Percentiles rank a stretch among this genome's conserved stretches.
Evolutionary conservation across 2,329 filamentous ascomycete species (phyloP).

Genomic region (Penicillium freii): DNA sequence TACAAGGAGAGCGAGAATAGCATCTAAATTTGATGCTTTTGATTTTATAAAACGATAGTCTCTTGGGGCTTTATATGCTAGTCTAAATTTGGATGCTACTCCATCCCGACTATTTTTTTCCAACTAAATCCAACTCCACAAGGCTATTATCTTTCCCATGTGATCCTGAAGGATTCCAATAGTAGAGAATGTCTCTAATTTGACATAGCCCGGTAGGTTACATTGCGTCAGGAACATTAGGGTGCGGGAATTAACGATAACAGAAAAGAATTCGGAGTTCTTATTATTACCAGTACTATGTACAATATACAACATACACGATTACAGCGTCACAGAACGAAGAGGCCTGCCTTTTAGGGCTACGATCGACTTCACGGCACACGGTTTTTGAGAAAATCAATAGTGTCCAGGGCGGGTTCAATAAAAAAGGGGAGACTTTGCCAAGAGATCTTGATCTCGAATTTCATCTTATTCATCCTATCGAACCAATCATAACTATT

Average conservation of each 20-base stretch:
- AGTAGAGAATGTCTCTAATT: not conserved
- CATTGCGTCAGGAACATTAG: too few species aligned
- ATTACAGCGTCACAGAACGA: not conserved
- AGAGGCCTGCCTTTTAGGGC: not conserved
- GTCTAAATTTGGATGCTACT: not conserved
- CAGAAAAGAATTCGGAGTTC: too few species aligned
- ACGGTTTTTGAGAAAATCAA: not conserved
- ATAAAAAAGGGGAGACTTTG: not conserved
- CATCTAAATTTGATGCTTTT: not conserved
- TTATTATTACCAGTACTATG: too few species aligned
- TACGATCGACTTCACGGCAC: slow-evolving; percentile 4
- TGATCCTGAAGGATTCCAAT: not conserved
- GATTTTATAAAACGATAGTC: not conserved
- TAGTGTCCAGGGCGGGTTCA: slow-evolving; percentile 1
- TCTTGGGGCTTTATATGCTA: not conserved
- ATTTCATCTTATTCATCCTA: not conserved
- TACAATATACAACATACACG: too few species aligned
- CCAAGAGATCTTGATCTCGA: slow-evolving; percentile 12
- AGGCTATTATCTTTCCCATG: not conserved
- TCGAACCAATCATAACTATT: not conserved
- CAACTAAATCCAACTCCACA: not conserved
- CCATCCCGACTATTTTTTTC: not conserved
- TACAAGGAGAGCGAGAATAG: not conserved
- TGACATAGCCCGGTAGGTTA: too few species aligned
- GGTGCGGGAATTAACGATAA: not conserved